These are phyloP conservation scores for Alliaria petiolata DNA, from an alignment of 345 rosid genomes.

Conservation along the genomic window DNA sequence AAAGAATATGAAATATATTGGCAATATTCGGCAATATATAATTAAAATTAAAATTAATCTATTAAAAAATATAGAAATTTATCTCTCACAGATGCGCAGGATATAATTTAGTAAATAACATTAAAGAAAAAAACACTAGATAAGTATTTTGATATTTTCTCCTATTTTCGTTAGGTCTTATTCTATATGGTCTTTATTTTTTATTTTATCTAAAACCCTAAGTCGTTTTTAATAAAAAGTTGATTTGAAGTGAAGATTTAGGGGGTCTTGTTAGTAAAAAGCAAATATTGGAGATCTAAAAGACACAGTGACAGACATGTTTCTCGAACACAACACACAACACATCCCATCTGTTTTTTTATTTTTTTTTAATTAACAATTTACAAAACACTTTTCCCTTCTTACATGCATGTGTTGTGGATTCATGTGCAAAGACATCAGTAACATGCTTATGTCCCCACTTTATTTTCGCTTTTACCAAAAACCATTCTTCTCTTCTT, in stretches of 20 bases:
- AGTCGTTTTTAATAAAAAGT: neutral
- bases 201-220: neutral
- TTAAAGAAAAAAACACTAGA: neutral
- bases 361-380: neutral
- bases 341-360: neutral
- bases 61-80: too few species aligned
- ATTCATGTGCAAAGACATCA: conserved; percentile 33
- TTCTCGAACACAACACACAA: conserved; percentile 37
- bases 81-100: too few species aligned
- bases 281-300: conserved; percentile 11
- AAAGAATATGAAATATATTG: too few species aligned
- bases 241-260: conserved; percentile 6
- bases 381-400: neutral
- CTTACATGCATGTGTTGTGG: conserved; percentile 32
- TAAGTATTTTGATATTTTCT: neutral
- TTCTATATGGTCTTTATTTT: neutral
- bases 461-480: conserved; percentile 18
- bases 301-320: conserved; percentile 64
- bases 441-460: conserved; percentile 62
- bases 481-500: conserved; percentile 15
- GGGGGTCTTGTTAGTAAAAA: neutral
- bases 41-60: too few species aligned
- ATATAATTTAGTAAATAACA: too few species aligned
- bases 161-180: neutral
- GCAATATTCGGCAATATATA: too few species aligned